A percentile compares a stretch with the other conserved stretches of the same genome.
Conservation (phyloP, 2,329 filamentous ascomycete genomes). For the Fusarium incarnatum region DNA sequence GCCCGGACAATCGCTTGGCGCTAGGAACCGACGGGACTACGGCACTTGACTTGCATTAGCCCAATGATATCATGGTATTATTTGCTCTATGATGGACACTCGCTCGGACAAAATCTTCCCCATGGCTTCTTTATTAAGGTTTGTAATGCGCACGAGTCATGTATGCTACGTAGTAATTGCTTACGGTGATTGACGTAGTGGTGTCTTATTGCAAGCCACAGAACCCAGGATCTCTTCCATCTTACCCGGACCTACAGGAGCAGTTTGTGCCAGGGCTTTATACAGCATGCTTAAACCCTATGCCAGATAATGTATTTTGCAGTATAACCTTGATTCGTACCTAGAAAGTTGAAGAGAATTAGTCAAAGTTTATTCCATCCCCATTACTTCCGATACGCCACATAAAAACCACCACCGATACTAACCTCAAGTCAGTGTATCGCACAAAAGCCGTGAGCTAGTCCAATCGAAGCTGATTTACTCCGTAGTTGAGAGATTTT, state of each 20-base stretch:
- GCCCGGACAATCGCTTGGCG: conserved; percentile 15
- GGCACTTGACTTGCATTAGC: conserved; percentile 4
- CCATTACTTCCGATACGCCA: neutral
- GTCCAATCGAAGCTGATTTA: neutral
- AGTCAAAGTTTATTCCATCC: neutral
- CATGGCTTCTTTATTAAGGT: neutral
- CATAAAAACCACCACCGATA: neutral
- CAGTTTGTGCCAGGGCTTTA: neutral
- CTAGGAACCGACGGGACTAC: conserved; percentile 6
- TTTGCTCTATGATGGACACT: neutral
- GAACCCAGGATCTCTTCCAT: neutral
- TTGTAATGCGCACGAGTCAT: neutral
- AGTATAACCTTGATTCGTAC: neutral
- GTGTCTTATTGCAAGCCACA: neutral
- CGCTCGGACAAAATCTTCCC: neutral
- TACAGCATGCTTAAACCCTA: neutral
- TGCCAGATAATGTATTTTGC: neutral
- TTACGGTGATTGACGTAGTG: neutral
- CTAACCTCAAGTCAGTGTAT: neutral
- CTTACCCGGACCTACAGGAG: neutral
- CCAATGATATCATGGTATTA: neutral
- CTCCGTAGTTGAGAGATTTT: neutral
- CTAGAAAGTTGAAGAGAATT: neutral
- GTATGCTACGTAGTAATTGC: neutral
- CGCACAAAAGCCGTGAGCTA: neutral